These are phyloP conservation scores for Monosporascus sp. DNA, from an alignment of 2,329 filamentous ascomycete species.

Conservation along the genomic window DNA sequence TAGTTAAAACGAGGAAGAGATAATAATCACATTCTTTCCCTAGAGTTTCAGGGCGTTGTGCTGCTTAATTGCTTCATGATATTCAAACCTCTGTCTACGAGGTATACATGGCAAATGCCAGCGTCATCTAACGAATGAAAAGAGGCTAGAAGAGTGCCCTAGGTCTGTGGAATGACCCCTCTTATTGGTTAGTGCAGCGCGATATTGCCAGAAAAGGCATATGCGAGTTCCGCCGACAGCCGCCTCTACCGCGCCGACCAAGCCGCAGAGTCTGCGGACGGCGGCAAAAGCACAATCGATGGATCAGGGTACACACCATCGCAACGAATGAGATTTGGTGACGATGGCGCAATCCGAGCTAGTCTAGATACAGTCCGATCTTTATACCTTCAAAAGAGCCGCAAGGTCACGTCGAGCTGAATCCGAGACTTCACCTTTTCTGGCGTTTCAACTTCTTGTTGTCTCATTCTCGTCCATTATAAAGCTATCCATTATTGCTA, in stretches of 20 bases:
- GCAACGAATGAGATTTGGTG: background rate
- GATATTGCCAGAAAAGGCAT: background rate
- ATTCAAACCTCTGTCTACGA: no score
- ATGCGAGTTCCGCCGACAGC: background rate
- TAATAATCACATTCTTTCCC: no score
- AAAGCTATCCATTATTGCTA: background rate
- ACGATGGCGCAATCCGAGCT: conserved; percentile 26
- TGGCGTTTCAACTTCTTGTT: conserved; percentile 9
- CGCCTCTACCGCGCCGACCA: background rate
- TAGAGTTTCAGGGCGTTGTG: no score
- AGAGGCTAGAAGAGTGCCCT: background rate
- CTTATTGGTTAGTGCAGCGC: background rate
- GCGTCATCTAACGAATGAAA: background rate
- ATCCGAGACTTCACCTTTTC: conserved; percentile 9
- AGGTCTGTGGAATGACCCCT: background rate
- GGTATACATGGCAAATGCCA: no score
- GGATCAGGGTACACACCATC: background rate
- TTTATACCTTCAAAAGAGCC: conserved; percentile 16
- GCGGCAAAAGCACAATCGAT: background rate
- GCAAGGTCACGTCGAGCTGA: conserved; percentile 9
- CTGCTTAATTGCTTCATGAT: no score
- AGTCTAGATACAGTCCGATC: conserved; percentile 16
- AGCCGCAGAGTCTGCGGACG: background rate
- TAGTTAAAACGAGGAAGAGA: no score
- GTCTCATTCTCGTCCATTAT: no score